Evolutionary conservation across 129 eudicot species (phyloP).

Genomic region (carrot (Daucus carota)): DNA sequence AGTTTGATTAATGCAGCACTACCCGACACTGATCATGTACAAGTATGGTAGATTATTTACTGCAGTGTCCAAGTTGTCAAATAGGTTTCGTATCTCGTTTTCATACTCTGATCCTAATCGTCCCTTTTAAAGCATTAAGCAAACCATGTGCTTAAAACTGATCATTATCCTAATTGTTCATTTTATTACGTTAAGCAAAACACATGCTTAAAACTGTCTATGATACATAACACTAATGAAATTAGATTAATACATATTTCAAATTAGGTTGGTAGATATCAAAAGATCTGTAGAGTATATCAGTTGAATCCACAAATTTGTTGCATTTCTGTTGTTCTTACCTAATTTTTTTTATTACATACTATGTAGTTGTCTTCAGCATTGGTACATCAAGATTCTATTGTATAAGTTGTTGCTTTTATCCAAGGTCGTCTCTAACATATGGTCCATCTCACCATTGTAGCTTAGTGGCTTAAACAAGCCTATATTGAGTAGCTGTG

Average conservation of each 20-base stretch:
- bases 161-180: too few species aligned
- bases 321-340: not conserved
- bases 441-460: constrained; percentile 1
- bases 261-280: not conserved
- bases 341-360: not conserved
- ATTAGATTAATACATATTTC: not conserved
- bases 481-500: constrained; percentile 79
- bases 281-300: too few species aligned
- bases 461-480: constrained; percentile 47
- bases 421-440: not conserved
- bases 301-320: not conserved
- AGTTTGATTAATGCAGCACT: not conserved
- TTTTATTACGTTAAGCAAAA: not conserved
- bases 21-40: not conserved
- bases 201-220: not conserved
- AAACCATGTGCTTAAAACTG: not conserved
- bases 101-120: not conserved
- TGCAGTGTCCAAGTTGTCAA: not conserved
- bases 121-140: not conserved
- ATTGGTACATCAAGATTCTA: not conserved
- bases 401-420: not conserved
- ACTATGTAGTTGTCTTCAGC: not conserved
- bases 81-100: not conserved
- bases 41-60: not conserved
- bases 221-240: not conserved